phyloP scores from a whole-genome alignment of 2,329 filamentous ascomycete species.

The Rachicladosporium sp. region DNA sequence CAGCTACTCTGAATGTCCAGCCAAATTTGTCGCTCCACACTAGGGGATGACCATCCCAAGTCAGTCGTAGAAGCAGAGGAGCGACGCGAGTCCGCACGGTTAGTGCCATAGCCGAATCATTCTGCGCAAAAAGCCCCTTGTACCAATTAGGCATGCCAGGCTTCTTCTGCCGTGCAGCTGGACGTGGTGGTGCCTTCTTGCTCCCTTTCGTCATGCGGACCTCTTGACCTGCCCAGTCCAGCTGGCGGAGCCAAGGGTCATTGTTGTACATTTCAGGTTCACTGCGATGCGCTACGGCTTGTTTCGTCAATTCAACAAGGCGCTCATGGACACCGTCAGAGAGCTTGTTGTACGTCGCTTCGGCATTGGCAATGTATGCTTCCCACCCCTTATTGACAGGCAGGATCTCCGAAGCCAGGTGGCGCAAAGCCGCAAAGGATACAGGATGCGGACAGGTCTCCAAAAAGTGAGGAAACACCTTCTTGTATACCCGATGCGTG shows the following conservation, averaged over 20 bases:
- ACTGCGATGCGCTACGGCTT: slow-evolving; percentile 62
- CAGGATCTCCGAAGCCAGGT: slow-evolving; percentile 85
- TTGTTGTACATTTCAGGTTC: slow-evolving; percentile 56
- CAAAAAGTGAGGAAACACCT: slow-evolving; percentile 82
- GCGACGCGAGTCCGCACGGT: slow-evolving; percentile 81
- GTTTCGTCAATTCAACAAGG: slow-evolving; percentile 59
- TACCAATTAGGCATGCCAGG: slow-evolving; percentile 95
- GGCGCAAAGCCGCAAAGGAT: slow-evolving; percentile 85
- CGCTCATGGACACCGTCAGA: slow-evolving; percentile 67
- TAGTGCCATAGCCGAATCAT: slow-evolving; percentile 56
- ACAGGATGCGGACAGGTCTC: slow-evolving; percentile 90
- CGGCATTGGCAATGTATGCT: slow-evolving; percentile 68
- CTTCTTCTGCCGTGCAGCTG: slow-evolving; percentile 74
- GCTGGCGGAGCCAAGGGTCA: slow-evolving; percentile 84
- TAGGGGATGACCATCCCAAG: slow-evolving; percentile 81
- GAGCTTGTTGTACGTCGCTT: slow-evolving; percentile 68
- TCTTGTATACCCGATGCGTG: slow-evolving; percentile 87
- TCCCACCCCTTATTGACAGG: slow-evolving; percentile 85
- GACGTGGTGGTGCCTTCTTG: slow-evolving; percentile 66
- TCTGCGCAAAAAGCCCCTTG: slow-evolving; percentile 71
- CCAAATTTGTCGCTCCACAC: slow-evolving; percentile 89
- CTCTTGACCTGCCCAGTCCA: slow-evolving; percentile 93
- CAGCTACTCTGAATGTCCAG: slow-evolving; percentile 77
- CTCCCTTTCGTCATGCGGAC: slow-evolving; percentile 84
- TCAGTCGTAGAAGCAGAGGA: slow-evolving; percentile 67